Evolutionary conservation across 1,139 yeast genomes (phyloP), one percentile per base, ranked within the genome.

Genomic region (Debaryomyces coudertii): DNA sequence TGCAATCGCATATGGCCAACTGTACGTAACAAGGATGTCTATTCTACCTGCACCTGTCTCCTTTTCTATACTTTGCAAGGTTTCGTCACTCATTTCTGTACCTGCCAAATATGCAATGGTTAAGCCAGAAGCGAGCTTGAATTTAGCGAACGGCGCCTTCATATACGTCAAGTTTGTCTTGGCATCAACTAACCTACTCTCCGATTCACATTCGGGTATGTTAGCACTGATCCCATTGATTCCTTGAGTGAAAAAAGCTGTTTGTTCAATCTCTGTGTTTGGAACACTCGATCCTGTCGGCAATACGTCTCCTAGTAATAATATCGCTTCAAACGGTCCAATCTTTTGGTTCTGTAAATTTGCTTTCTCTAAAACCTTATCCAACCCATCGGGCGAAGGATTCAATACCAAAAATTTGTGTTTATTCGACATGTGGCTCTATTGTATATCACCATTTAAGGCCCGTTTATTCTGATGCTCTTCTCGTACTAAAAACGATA

Each of bases 271-370:
- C 8, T 48, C 41, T 1, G 56, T 57, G 1, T 42, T 36, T 5
- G 68, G 71, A 30, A 57, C 43, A 20, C 28, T 22, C 14, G 47
- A 24, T n/a, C 38, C 47, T 25, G 34, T 16, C 49, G 68, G 62
- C 4, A 70, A 44, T 2, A 71, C 66, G 50, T 77, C 77, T 2
- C 89, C 87, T 8, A 84, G 53, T 7, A 84, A 57, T 6, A 85
- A 39, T 1, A 79, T 76, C 4, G 77, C 70, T 43, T 77, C 85
- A 58, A 85, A 85, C 0, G 89, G 89, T 0, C 90, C 90, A 42
- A 81, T 82, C 53, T 80, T 83, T 16, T 60, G 49, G 54, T 83
- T 69, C 46, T 84, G 75, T 0, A 66, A 45, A 54, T 79, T 79
- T 3, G 83, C 73, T 47, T 82, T 82, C 9, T 59, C 65, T 7